These are phyloP conservation scores for Leccinum imitatum DNA, from an alignment of 768 basidiomycete genomes.

Conservation along the genomic window DNA sequence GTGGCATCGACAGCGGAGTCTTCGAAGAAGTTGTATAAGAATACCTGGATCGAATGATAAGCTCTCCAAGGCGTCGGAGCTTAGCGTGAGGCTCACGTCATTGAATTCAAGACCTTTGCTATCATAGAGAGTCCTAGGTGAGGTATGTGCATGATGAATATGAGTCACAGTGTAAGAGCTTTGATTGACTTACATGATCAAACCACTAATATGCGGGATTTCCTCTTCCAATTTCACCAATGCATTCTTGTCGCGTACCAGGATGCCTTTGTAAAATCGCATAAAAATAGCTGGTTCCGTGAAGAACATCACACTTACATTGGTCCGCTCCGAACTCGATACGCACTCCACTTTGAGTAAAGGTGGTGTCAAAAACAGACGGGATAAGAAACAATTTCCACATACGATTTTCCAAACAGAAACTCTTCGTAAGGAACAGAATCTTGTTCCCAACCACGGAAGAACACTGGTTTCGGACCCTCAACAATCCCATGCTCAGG, in stretches of 20 bases:
- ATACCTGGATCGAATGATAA: constrained; percentile 44
- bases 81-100: constrained; percentile 10
- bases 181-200: constrained; percentile 49
- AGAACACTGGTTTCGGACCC: constrained; percentile 61
- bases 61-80: not conserved
- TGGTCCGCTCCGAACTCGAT: constrained; percentile 66
- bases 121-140: constrained; percentile 32
- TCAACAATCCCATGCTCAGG: constrained; percentile 56
- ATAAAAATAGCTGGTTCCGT: not conserved
- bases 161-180: not conserved
- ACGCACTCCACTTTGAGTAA: constrained; percentile 37
- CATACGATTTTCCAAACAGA: constrained; percentile 50
- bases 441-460: constrained; percentile 46
- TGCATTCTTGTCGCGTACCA: constrained; percentile 63
- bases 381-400: not conserved
- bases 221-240: constrained; percentile 44
- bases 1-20: constrained; percentile 52
- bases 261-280: constrained; percentile 46
- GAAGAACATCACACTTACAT: constrained; percentile 39
- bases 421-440: constrained; percentile 53
- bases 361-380: constrained; percentile 10
- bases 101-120: constrained; percentile 32
- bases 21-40: constrained; percentile 73
- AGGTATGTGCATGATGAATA: not conserved
- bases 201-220: constrained; percentile 52